Evolutionary conservation across 495 filamentous ascomycete species (phyloP).

Genomic region (Penicillium macrosclerotiorum): DNA sequence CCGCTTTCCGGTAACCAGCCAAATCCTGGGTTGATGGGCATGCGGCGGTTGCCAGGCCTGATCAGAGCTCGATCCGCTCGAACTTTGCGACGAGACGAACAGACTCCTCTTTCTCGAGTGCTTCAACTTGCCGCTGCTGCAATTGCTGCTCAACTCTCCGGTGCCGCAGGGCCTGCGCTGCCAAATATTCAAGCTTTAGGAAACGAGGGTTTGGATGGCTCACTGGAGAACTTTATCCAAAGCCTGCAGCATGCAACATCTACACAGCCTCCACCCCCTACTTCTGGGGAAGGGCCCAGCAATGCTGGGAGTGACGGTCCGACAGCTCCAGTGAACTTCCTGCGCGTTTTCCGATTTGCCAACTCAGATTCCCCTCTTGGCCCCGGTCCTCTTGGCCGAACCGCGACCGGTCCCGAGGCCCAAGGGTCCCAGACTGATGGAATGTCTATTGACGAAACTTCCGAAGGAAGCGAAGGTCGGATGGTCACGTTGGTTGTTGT

Average conservation of each 20-base stretch:
- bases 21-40: conserved; percentile 22
- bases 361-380: conserved; percentile 40
- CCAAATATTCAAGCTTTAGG: conserved; percentile 59
- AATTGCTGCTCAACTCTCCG: conserved; percentile 60
- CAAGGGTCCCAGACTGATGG: conserved; percentile 17
- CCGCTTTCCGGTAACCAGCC: conserved; percentile 23
- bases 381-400: conserved; percentile 18
- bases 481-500: conserved; percentile 70
- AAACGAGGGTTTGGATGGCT: conserved; percentile 55
- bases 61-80: conserved; percentile 50
- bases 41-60: conserved; percentile 43
- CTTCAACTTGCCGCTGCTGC: conserved; percentile 59
- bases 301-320: conserved; percentile 29
- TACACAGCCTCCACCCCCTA: conserved; percentile 38
- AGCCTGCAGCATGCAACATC: conserved; percentile 55
- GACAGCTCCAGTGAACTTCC: conserved; percentile 54
- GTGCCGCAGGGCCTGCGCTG: conserved; percentile 50
- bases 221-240: conserved; percentile 55
- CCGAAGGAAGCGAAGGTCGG: conserved; percentile 54
- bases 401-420: conserved; percentile 16
- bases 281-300: conserved; percentile 30
- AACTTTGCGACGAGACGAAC: conserved; percentile 52
- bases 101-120: conserved; percentile 55
- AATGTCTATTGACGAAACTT: conserved; percentile 43
- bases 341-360: conserved; percentile 61